Percentiles rank a stretch among this genome's conserved stretches.
phyloP scores from a whole-genome alignment of 495 filamentous ascomycete genomes.

The Ascodesmis nigricans region DNA sequence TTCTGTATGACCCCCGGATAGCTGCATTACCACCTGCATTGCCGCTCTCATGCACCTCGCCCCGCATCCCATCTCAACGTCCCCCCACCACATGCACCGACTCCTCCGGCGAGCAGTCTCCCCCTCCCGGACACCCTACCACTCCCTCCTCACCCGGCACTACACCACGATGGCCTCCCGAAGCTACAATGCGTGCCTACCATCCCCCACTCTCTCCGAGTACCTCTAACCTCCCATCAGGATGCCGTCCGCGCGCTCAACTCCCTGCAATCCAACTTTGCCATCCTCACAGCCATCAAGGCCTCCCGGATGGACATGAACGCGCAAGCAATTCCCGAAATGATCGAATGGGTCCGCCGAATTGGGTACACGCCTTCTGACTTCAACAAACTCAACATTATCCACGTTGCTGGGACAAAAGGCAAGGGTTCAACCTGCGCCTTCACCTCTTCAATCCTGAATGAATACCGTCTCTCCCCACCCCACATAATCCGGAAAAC shows the following conservation, averaged over 20 bases:
- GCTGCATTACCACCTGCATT: too few species aligned
- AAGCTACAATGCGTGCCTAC: background rate
- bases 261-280: constrained; percentile 67
- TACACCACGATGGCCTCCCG: background rate
- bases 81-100: too few species aligned
- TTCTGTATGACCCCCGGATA: too few species aligned
- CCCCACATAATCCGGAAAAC: constrained; percentile 23
- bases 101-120: too few species aligned
- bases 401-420: constrained; percentile 42
- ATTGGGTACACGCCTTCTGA: constrained; percentile 39
- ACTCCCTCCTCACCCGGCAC: background rate
- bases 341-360: constrained; percentile 52
- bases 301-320: constrained; percentile 45
- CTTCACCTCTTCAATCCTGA: constrained; percentile 27
- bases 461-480: constrained; percentile 16
- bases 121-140: too few species aligned
- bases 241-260: constrained; percentile 77
- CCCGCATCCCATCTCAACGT: too few species aligned
- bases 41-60: too few species aligned
- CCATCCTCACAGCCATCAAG: constrained; percentile 49
- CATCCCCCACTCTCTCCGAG: background rate
- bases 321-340: constrained; percentile 59
- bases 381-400: constrained; percentile 20
- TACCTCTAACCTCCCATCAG: constrained; percentile 23
- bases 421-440: constrained; percentile 37